These are phyloP conservation scores for Ustilaginoidea virens DNA, from an alignment of 2,329 filamentous ascomycete species.

Conservation along the genomic window DNA sequence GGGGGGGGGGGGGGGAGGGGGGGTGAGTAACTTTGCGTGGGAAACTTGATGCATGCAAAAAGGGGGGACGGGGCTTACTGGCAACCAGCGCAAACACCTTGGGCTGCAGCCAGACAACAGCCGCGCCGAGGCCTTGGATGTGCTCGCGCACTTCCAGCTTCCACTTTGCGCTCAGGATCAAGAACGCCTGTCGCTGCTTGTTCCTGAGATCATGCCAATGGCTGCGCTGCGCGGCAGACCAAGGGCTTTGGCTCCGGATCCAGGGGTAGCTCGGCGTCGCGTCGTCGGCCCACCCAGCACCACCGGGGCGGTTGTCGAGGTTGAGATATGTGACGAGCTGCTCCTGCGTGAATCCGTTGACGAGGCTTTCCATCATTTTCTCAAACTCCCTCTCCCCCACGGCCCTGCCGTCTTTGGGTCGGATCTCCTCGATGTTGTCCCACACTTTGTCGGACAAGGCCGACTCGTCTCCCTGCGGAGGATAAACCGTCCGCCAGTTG, in stretches of 20 bases:
- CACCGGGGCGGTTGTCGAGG: constrained; percentile 1
- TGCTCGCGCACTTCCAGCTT: constrained; percentile 30
- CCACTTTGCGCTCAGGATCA: constrained; percentile 34
- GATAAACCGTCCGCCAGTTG: constrained; percentile 18
- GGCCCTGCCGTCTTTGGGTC: constrained; percentile 22
- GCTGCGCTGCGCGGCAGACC: constrained; percentile 20
- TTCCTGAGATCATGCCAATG: constrained; percentile 7
- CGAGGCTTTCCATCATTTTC: constrained; percentile 21
- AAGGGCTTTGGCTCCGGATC: constrained; percentile 24
- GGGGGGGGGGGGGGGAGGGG: too few relatives aligned
- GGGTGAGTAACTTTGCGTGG: constrained; percentile 1
- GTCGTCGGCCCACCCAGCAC: background rate
- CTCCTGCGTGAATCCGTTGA: constrained; percentile 27
- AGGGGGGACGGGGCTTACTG: too few relatives aligned
- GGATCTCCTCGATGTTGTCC: constrained; percentile 32
- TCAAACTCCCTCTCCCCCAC: constrained; percentile 26
- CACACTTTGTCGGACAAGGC: constrained; percentile 19
- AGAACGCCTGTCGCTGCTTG: constrained; percentile 26
- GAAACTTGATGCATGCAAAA: too few relatives aligned
- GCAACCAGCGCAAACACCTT: constrained; percentile 28
- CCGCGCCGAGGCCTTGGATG: constrained; percentile 24
- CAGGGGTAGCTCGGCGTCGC: constrained; percentile 19
- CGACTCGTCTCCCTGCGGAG: constrained; percentile 11
- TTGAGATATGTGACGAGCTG: constrained; percentile 31
- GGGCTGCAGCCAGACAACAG: constrained; percentile 22